A percentile compares a stretch with the other conserved stretches of the same genome.
phyloP scores from a whole-genome alignment of 768 basidiomycete genomes.

The Suillus cothurnatus region DNA sequence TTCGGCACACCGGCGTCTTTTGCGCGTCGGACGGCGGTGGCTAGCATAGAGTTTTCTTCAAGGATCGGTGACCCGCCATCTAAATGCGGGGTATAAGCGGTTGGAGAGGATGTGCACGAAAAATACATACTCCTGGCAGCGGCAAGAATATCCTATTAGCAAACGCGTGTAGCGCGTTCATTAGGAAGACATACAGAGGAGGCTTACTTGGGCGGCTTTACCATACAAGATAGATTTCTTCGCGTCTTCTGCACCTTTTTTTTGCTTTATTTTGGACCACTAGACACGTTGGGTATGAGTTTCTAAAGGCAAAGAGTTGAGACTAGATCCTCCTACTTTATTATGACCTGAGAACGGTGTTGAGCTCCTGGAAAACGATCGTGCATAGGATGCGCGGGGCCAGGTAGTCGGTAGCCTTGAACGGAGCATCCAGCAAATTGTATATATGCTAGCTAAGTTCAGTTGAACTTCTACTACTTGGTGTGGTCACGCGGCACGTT shows the following conservation, averaged over 20 bases:
- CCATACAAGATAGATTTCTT: slow-evolving; percentile 61
- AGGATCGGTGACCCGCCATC: slow-evolving; percentile 62
- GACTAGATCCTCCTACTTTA: slow-evolving; percentile 33
- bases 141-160: slow-evolving; percentile 55
- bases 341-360: slow-evolving; percentile 39
- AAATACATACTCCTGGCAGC: slow-evolving; percentile 57
- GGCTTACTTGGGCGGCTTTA: slow-evolving; percentile 54
- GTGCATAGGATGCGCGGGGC: slow-evolving; percentile 1
- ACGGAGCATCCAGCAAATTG: not conserved
- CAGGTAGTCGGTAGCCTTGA: not conserved
- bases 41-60: slow-evolving; percentile 53
- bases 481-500: too few species aligned
- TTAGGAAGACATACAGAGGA: slow-evolving; percentile 1
- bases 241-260: slow-evolving; percentile 65
- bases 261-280: slow-evolving; percentile 81
- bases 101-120: not conserved
- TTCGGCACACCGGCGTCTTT: slow-evolving; percentile 64
- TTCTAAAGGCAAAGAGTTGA: not conserved
- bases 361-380: slow-evolving; percentile 23
- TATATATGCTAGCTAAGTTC: not conserved
- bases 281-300: slow-evolving; percentile 26
- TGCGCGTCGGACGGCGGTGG: slow-evolving; percentile 54
- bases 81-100: slow-evolving; percentile 24
- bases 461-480: not conserved
- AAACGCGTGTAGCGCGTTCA: slow-evolving; percentile 7